Evolutionary conservation across 2,329 filamentous ascomycete genomes (phyloP).

Genomic region (Xylariaceae sp.): DNA sequence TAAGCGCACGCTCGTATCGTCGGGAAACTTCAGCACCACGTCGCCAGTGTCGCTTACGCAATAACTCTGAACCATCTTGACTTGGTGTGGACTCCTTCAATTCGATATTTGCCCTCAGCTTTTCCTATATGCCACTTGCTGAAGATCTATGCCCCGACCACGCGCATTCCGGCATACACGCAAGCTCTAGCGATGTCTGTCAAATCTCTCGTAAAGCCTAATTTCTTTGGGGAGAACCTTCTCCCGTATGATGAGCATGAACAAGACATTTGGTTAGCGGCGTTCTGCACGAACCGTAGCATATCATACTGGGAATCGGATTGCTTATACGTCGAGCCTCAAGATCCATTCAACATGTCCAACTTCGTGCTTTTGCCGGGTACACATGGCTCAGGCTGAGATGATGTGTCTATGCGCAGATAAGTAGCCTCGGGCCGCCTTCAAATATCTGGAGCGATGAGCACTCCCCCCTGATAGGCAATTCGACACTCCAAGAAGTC

Average conservation of each 20-base stretch:
- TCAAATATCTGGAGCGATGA: slow-evolving; percentile 1
- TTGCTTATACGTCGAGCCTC: background rate
- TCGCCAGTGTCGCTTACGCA: slow-evolving; percentile 3
- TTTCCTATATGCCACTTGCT: background rate
- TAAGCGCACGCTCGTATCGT: slow-evolving; percentile 15
- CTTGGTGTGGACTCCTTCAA: background rate
- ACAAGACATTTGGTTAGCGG: slow-evolving; percentile 1
- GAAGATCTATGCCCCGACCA: background rate
- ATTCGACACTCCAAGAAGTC: background rate
- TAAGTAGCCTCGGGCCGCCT: background rate
- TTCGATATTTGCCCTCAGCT: background rate
- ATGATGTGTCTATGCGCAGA: background rate
- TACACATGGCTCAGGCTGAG: background rate
- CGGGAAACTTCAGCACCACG: slow-evolving; percentile 6
- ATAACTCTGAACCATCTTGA: background rate
- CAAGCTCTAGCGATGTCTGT: background rate
- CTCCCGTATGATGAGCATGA: background rate
- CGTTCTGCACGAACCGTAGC: background rate
- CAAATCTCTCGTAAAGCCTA: slow-evolving; percentile 8
- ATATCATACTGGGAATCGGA: background rate
- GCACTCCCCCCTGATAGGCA: background rate
- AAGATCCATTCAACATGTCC: background rate
- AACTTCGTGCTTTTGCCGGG: background rate
- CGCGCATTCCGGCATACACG: background rate
- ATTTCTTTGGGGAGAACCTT: slow-evolving; percentile 1